Evolutionary conservation across 352 stramenopile genomes (phyloP).

Genomic region (Globisporangium iwayamae): DNA sequence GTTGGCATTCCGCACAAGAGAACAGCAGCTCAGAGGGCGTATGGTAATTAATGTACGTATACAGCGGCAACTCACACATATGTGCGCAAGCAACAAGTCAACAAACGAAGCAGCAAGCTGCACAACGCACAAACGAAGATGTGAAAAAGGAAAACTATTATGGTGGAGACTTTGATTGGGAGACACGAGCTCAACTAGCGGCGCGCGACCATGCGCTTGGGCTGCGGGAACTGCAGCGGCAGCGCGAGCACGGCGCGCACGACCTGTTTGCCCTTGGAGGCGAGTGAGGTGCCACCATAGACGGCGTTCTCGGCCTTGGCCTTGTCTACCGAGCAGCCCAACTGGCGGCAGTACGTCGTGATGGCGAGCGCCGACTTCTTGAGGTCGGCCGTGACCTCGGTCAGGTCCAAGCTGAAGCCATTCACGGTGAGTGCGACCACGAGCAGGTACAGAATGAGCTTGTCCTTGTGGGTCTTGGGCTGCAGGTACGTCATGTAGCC

Average conservation of each 20-base stretch:
- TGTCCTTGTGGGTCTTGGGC: constrained; percentile 79
- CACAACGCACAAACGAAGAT: not conserved
- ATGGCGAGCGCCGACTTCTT: constrained; percentile 55
- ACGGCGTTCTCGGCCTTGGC: constrained; percentile 55
- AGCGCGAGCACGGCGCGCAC: constrained; percentile 67
- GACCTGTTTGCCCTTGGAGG: constrained; percentile 68
- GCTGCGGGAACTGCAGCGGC: constrained; percentile 70
- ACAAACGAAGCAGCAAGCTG: not conserved
- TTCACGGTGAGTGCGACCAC: constrained; percentile 73
- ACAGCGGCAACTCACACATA: not conserved
- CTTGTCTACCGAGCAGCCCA: constrained; percentile 76
- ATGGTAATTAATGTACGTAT: constrained; percentile 1
- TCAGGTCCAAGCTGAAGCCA: constrained; percentile 71
- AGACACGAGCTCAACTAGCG: constrained; percentile 10
- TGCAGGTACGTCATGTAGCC: constrained; percentile 67
- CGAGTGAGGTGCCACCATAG: constrained; percentile 39
- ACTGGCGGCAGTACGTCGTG: constrained; percentile 59
- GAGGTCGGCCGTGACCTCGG: constrained; percentile 60
- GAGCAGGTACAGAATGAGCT: constrained; percentile 74
- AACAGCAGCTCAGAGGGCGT: not conserved
- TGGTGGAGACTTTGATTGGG: not conserved
- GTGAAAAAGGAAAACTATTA: not conserved
- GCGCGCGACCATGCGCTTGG: constrained; percentile 52
- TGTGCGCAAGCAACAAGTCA: too few species aligned
- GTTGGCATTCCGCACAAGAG: not conserved